These are phyloP conservation scores for Kwoniella shivajii DNA, from an alignment of 1,284 basidiomycete species.

Conservation along the genomic window DNA sequence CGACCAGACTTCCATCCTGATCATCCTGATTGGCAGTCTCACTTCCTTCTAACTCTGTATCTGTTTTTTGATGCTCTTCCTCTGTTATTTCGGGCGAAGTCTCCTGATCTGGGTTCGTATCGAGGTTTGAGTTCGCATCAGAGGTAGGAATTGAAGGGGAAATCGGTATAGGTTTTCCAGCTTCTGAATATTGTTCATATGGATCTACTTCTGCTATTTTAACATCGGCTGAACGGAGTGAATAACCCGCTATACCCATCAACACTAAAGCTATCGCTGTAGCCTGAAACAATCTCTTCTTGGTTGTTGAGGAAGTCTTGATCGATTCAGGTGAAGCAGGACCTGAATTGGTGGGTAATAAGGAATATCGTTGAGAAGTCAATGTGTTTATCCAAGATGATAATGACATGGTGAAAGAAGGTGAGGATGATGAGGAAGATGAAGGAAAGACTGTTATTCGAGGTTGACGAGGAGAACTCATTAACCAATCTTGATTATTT, in stretches of 20 bases:
- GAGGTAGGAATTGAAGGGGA: too few species aligned
- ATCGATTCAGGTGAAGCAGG: background rate
- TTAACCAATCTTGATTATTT: too few species aligned
- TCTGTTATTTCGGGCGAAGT: background rate
- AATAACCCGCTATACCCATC: conserved; percentile 1
- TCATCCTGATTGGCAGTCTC: background rate
- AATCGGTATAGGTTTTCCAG: too few species aligned
- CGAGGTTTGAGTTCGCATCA: too few species aligned
- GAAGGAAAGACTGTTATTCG: conserved; percentile 5
- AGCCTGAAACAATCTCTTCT: conserved; percentile 9
- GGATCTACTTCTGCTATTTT: background rate
- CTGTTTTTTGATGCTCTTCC: background rate
- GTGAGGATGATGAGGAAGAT: background rate
- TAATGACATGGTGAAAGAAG: background rate
- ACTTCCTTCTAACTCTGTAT: too few species aligned
- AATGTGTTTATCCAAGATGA: conserved; percentile 4
- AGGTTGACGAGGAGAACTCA: background rate
- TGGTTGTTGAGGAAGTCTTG: background rate
- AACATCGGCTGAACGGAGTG: background rate
- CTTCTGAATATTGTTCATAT: background rate
- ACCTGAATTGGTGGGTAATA: conserved; percentile 4
- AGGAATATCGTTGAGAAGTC: conserved; percentile 4
- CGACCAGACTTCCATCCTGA: too few species aligned
- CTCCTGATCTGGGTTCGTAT: background rate
- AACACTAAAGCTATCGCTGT: conserved; percentile 1